Evolutionary conservation across 169 alveolate species (phyloP), one percentile per base, ranked within the genome.

Genomic region (Eimeria nieschulzi): DNA sequence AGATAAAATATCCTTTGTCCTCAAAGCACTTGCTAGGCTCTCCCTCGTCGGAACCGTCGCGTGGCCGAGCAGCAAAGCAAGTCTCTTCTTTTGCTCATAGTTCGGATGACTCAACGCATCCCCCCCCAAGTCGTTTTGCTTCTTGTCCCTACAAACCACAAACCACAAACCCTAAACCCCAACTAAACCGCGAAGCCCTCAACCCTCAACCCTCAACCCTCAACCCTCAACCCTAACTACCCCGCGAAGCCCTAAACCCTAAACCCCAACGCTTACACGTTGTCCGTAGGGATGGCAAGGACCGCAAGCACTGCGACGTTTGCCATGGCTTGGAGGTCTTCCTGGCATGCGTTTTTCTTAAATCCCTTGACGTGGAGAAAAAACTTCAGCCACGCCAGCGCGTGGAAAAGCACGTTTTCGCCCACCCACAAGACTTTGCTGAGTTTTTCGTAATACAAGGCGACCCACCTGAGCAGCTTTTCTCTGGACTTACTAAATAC

Each of bases 361-460:
- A 94, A 97, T 95, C 94, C 96, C 55, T 96, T 93, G 63, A 97
- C 85, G 94, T 96, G 98, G 86, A 96, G 92, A 51, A 96, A 96
- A 55, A 96, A 96, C 26, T 96, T 93, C 51, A 96, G 92, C 94
- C 96, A 96, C 12, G 99, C 98, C 21, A 97, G 95, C 10, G 99
- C 98, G 95, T 98, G 99, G 97, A 98, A 98, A 46, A 98, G 95
- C 90, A 97, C 97, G 91, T 97, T 96, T 64, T 98, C 99, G 10
- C 98, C 95, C 23, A 97, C 98, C 97, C 98, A 96, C 93, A 98
- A 97, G n/a, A 87, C 97, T 75, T 96, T 96, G 64, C 98, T 96
- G 73, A 98, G 94, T 88, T 96, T 96, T 61, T 97, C 97, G 95
- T 97, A 98, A 96, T 96, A 98, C 56, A 96, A 95, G 17, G 97